Percentiles rank a stretch among this genome's conserved stretches.
Evolutionary conservation across 1,284 basidiomycete genomes (phyloP).

Genomic region (Paramarasmius palmivorus): DNA sequence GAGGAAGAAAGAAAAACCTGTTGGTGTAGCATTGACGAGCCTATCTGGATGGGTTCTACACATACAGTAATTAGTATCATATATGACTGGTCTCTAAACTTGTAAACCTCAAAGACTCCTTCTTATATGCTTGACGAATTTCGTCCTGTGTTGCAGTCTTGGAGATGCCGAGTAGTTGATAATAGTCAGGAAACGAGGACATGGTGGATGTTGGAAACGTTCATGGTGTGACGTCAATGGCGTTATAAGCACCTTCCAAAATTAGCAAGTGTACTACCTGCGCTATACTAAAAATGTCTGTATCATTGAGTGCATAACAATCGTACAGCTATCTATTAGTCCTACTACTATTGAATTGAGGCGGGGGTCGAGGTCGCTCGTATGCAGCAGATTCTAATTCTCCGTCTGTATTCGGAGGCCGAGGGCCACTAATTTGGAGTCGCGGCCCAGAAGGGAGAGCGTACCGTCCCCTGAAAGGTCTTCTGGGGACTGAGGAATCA

Average conservation of each 20-base stretch:
- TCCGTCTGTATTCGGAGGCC: conserved; percentile 20
- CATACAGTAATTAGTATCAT: conserved; percentile 9
- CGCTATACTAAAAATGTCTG: neutral
- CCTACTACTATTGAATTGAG: conserved; percentile 20
- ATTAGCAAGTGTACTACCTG: neutral
- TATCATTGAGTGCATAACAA: too few species aligned
- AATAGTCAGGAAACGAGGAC: conserved; percentile 67
- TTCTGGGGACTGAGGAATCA: conserved; percentile 19
- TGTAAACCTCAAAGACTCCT: conserved; percentile 65
- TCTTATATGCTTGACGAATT: conserved; percentile 81
- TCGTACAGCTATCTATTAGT: too few species aligned
- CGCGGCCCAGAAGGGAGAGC: conserved; percentile 30
- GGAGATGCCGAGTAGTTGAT: conserved; percentile 59
- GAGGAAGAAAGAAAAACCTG: too few species aligned
- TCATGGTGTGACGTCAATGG: conserved; percentile 5
- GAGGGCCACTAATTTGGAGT: conserved; percentile 34
- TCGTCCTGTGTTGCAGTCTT: conserved; percentile 70
- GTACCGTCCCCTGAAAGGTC: conserved; percentile 15
- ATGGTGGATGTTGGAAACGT: conserved; percentile 3
- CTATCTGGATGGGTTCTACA: conserved; percentile 88
- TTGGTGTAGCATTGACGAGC: conserved; percentile 70
- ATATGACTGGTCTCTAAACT: too few species aligned
- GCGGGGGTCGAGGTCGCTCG: conserved; percentile 46
- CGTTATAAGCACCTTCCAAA: too few species aligned
- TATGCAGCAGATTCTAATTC: conserved; percentile 30